phyloP scores from a whole-genome alignment of 2,329 filamentous ascomycete species.

The Apiospora koreana region DNA sequence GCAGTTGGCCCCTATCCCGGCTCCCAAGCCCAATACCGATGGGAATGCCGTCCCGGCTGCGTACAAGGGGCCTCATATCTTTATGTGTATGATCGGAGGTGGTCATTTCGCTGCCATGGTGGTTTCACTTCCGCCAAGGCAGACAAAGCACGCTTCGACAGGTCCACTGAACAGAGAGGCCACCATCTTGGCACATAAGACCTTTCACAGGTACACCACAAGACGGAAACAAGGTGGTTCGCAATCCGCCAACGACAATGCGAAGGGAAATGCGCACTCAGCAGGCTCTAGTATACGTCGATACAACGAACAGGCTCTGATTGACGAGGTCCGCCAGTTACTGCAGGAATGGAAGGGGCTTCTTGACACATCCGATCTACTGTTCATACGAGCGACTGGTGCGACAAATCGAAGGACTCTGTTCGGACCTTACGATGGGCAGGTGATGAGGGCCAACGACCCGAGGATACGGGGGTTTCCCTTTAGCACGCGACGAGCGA shows the following conservation, averaged over 20 bases:
- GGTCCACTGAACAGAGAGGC: slow-evolving; percentile 82
- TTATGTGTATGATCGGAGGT: slow-evolving; percentile 97
- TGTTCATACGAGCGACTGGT: slow-evolving; percentile 90
- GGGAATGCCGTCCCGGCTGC: slow-evolving; percentile 45
- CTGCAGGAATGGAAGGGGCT: slow-evolving; percentile 82
- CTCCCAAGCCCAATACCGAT: slow-evolving; percentile 57
- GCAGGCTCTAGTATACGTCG: slow-evolving; percentile 86
- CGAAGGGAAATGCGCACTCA: slow-evolving; percentile 93
- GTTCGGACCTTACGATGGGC: slow-evolving; percentile 88
- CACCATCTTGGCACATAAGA: slow-evolving; percentile 91
- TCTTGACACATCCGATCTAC: slow-evolving; percentile 79
- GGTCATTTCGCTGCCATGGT: slow-evolving; percentile 98
- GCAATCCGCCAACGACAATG: slow-evolving; percentile 89
- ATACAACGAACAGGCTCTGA: slow-evolving; percentile 90
- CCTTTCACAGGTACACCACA: slow-evolving; percentile 96
- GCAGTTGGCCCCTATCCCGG: slow-evolving; percentile 67
- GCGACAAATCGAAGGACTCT: slow-evolving; percentile 82
- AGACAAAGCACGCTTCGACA: slow-evolving; percentile 64
- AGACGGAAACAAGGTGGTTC: slow-evolving; percentile 93
- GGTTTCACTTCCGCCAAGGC: slow-evolving; percentile 80
- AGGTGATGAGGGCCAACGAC: slow-evolving; percentile 79
- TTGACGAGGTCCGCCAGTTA: slow-evolving; percentile 82
- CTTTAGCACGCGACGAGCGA: slow-evolving; percentile 88
- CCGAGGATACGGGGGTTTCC: slow-evolving; percentile 82
- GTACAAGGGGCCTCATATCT: slow-evolving; percentile 79